Evolutionary conservation across 495 filamentous ascomycete genomes (phyloP), one percentile per base, ranked within the genome.

Genomic region (Jackrogersella multiformis): DNA sequence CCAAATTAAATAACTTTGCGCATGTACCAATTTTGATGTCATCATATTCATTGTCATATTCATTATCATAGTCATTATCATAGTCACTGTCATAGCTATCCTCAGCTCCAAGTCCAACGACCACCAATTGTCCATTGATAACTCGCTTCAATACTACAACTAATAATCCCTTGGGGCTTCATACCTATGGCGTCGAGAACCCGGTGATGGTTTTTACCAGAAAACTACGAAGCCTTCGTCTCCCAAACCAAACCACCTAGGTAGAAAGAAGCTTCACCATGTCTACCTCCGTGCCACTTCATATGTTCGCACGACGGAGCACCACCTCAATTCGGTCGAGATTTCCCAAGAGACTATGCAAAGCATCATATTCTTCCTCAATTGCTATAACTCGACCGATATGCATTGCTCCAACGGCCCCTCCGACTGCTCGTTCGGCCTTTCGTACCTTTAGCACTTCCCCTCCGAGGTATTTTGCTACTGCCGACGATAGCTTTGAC

Each of bases 401-500:
- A 69, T 66, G 51, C 60, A 49, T 32, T 30, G 45, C 58, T 42
- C 8, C 66, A 7, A 51, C 55, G 1, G 5, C 13, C 51, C 7
- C n/a, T 41, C 44, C 58, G 5, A 56, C 44, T 45, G 51, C 58
- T 28, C 64, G 51, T 46, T 41, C 48, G 16, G 46, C 61, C 36
- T 6, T 42, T 18, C 70, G 73, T 4, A 36, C 70, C 49, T 75
- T 75, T 32, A 69, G 64, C 23, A 73, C 73, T 8, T 73, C 73
- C 13, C 55, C 23, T 38, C 54, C 64, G 12, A 69, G 57, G 34
- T 36, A 7, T 13, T 21, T 68, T 24, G 70, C 73, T 18, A 70
- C 55, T 45, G 57, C 28, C 67, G 82, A 90, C 59, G 88, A 89
- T 8, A 70, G 81, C 44, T 92, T 94, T 64, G 91, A 96, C 74